These are phyloP conservation scores for Geotrichum candidum DNA, from an alignment of 1,139 yeast genomes.

Conservation along the genomic window DNA sequence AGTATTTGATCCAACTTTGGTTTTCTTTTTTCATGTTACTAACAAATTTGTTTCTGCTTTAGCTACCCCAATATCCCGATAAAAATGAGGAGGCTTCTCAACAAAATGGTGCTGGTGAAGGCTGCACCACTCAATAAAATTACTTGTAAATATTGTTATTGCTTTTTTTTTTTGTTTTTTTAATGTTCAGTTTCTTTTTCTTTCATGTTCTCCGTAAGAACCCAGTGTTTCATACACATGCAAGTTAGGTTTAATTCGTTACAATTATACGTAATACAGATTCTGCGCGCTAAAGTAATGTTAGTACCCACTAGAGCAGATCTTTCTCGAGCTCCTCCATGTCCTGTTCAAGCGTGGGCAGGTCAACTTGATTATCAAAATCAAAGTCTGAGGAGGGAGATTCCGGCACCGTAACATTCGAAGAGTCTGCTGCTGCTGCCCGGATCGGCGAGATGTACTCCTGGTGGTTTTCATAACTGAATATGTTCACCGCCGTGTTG, in stretches of 20 bases:
- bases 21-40: neutral
- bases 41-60: neutral
- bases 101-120: slow-evolving; percentile 9
- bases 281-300: neutral
- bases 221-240: neutral
- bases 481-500: neutral
- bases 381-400: slow-evolving; percentile 8
- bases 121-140: slow-evolving; percentile 16
- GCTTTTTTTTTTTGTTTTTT: neutral
- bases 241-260: neutral
- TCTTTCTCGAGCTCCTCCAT: slow-evolving; percentile 14
- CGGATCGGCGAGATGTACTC: neutral
- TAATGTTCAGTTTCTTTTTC: neutral
- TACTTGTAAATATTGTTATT: slow-evolving; percentile 13
- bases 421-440: neutral
- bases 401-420: neutral
- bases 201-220: neutral
- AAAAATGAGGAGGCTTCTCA: slow-evolving; percentile 9
- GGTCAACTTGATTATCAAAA: slow-evolving; percentile 9
- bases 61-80: slow-evolving; percentile 14
- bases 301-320: neutral
- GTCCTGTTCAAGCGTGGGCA: slow-evolving; percentile 7
- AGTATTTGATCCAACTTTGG: neutral
- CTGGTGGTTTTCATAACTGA: neutral
- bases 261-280: neutral